Conservation (phyloP, 345 rosid genomes). For the Eucalyptus rudis region DNA sequence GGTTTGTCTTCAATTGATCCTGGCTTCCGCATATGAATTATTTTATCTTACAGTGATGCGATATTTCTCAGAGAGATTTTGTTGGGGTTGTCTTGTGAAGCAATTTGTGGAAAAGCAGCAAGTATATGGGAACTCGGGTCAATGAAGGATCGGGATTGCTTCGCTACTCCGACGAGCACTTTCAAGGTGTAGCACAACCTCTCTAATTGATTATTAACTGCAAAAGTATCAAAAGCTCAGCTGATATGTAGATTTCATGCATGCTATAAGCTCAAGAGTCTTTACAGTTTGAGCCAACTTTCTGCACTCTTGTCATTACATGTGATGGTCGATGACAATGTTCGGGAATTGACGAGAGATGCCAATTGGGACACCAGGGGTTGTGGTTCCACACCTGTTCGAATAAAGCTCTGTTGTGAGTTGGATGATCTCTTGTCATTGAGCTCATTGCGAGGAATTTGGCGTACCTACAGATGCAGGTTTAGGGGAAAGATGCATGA, state of each 20-base stretch:
- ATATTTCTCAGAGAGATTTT: background rate
- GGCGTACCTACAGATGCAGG: slow-evolving; percentile 3
- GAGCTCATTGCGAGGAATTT: slow-evolving; percentile 7
- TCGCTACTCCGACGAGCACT: slow-evolving; percentile 4
- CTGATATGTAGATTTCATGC: background rate
- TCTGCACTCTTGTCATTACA: background rate
- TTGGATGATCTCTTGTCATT: slow-evolving; percentile 4
- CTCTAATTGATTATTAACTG: slow-evolving; percentile 2
- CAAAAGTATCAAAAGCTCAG: background rate
- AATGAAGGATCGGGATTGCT: slow-evolving; percentile 2
- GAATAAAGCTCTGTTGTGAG: background rate
- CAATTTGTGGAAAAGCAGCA: slow-evolving; percentile 11
- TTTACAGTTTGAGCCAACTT: background rate
- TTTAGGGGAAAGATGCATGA: background rate
- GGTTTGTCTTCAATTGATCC: too few relatives aligned
- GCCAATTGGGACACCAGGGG: slow-evolving; percentile 10
- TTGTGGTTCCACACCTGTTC: slow-evolving; percentile 10
- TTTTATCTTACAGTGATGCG: too few relatives aligned
- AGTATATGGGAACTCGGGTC: slow-evolving; percentile 1
- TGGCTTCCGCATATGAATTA: too few relatives aligned
- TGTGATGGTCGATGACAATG: background rate
- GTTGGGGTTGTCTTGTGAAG: background rate
- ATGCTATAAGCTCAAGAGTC: background rate
- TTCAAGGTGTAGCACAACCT: slow-evolving; percentile 16
- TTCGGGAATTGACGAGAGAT: slow-evolving; percentile 1